Conservation (phyloP, 805 yeast species). For the Starmerella cellae region DNA sequence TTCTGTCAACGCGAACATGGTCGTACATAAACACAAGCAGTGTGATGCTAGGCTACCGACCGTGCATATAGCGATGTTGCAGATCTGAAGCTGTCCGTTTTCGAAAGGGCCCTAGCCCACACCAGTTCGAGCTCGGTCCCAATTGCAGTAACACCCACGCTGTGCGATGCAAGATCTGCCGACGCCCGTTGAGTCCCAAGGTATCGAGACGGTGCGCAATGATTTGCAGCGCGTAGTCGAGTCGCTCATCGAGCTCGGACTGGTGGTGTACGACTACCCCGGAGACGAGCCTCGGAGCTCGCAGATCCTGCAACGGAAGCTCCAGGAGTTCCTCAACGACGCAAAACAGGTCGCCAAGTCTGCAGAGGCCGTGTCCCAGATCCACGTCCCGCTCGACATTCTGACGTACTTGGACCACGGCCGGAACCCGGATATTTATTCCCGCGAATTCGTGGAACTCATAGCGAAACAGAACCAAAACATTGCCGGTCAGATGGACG, state of each 20-base stretch:
- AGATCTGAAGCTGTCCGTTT: too few relatives aligned
- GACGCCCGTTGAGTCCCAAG: slow-evolving; percentile 16
- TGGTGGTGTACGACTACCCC: slow-evolving; percentile 83
- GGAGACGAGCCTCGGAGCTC: slow-evolving; percentile 67
- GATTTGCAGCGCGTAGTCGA: slow-evolving; percentile 49
- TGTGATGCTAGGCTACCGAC: too few relatives aligned
- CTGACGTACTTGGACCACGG: slow-evolving; percentile 89
- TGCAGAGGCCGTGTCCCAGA: slow-evolving; percentile 14
- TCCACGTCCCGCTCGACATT: slow-evolving; percentile 56
- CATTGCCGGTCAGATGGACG: slow-evolving; percentile 70
- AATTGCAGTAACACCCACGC: too few relatives aligned
- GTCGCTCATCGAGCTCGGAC: slow-evolving; percentile 77
- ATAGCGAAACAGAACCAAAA: slow-evolving; percentile 82
- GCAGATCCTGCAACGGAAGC: slow-evolving; percentile 34
- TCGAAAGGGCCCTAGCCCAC: too few relatives aligned
- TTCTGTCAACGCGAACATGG: too few relatives aligned
- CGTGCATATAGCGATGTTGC: too few relatives aligned
- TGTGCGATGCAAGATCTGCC: slow-evolving; percentile 15
- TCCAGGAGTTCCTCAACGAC: slow-evolving; percentile 16
- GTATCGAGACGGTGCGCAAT: slow-evolving; percentile 21
- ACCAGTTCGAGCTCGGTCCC: too few relatives aligned
- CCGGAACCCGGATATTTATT: slow-evolving; percentile 90
- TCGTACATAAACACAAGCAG: too few relatives aligned
- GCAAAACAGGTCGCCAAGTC: slow-evolving; percentile 11
- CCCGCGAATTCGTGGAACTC: slow-evolving; percentile 90